phyloP scores from a whole-genome alignment of 2,329 filamentous ascomycete genomes.

The Aspergillus persii region DNA sequence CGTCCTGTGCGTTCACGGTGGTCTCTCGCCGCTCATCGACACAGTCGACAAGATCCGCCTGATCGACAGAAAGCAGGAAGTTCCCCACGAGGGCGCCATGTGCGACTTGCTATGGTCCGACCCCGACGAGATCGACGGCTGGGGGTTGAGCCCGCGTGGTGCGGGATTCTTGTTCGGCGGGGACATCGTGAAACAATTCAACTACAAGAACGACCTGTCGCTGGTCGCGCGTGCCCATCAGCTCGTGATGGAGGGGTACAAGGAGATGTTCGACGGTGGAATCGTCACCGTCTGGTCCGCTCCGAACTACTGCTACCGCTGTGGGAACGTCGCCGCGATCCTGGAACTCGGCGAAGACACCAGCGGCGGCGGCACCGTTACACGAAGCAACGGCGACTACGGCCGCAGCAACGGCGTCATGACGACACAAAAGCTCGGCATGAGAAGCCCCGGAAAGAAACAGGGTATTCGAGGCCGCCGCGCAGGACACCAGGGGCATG shows the following conservation, averaged over 20 bases:
- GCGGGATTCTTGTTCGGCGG: slow-evolving; percentile 94
- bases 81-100: slow-evolving; percentile 98
- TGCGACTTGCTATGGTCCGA: slow-evolving; percentile 98
- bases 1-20: slow-evolving; percentile 93
- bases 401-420: slow-evolving; percentile 47
- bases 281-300: slow-evolving; percentile 99
- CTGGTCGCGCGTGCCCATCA: slow-evolving; percentile 94
- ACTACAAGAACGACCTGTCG: slow-evolving; percentile 87
- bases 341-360: slow-evolving; percentile 88
- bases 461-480: slow-evolving; percentile 92
- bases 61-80: slow-evolving; percentile 94
- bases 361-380: slow-evolving; percentile 67
- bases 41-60: slow-evolving; percentile 93
- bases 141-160: slow-evolving; percentile 89
- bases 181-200: slow-evolving; percentile 95
- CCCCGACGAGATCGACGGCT: slow-evolving; percentile 91
- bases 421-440: slow-evolving; percentile 48
- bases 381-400: slow-evolving; percentile 57
- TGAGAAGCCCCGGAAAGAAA: slow-evolving; percentile 79
- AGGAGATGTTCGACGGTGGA: slow-evolving; percentile 95
- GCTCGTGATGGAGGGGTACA: slow-evolving; percentile 98
- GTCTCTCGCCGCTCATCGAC: slow-evolving; percentile 86
- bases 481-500: slow-evolving; percentile 95
- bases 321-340: slow-evolving; percentile 92
- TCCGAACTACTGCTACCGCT: slow-evolving; percentile 95